Evolutionary conservation across 2,329 filamentous ascomycete genomes (phyloP).

Genomic region (Pseudocercospora macadamiae): DNA sequence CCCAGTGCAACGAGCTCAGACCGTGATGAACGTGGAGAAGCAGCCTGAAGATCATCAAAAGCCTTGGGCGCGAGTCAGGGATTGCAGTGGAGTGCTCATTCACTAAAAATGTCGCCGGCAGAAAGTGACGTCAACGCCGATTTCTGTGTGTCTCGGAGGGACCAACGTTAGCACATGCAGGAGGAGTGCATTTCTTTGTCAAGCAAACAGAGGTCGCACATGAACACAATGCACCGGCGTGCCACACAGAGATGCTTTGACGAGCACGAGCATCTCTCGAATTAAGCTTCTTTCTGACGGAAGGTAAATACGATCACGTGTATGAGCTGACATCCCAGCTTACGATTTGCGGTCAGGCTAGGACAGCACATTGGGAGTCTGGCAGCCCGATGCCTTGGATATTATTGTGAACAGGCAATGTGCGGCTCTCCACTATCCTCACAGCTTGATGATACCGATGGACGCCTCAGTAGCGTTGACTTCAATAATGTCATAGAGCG

Average conservation of each 20-base stretch:
- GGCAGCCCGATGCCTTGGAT: background rate
- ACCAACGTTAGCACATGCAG: background rate
- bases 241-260: background rate
- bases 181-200: background rate
- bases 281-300: background rate
- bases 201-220: background rate
- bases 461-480: background rate
- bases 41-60: background rate
- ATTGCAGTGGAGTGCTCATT: background rate
- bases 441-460: background rate
- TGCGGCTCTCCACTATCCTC: background rate
- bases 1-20: background rate
- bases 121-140: too few species aligned
- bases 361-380: background rate
- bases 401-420: background rate
- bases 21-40: background rate
- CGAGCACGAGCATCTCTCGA: background rate
- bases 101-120: background rate
- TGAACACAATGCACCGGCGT: too few species aligned
- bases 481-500: background rate
- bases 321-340: background rate
- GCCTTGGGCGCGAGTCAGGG: background rate
- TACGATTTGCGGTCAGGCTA: background rate
- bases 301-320: background rate
- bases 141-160: too few species aligned